Percentiles rank a stretch among this genome's conserved stretches.
Conservation (phyloP, 345 rosid species). For the Hypericum androsaemum region DNA sequence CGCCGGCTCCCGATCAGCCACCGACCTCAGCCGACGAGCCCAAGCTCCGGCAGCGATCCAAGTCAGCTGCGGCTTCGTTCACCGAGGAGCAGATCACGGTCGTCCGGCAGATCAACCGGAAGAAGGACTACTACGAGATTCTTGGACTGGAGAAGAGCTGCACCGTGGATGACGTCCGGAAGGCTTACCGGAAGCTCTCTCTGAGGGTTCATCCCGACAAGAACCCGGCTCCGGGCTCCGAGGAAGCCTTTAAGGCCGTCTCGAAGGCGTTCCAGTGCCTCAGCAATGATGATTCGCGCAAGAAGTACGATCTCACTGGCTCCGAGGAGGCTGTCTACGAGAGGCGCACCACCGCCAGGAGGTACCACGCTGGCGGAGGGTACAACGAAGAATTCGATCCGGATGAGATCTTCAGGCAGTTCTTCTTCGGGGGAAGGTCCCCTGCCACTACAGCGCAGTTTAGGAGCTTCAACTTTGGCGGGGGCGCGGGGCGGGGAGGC, state of each 20-base stretch:
- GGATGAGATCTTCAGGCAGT: constrained; percentile 87
- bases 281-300: constrained; percentile 57
- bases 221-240: constrained; percentile 90
- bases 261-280: constrained; percentile 91
- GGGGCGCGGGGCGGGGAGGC: constrained; percentile 47
- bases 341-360: constrained; percentile 31
- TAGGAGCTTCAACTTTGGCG: constrained; percentile 55
- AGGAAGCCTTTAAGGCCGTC: constrained; percentile 78
- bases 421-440: constrained; percentile 82
- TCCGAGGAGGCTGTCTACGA: constrained; percentile 63
- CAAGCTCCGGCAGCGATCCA: constrained; percentile 42
- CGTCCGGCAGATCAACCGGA: constrained; percentile 63
- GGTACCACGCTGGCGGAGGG: constrained; percentile 24
- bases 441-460: constrained; percentile 57
- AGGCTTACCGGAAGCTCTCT: constrained; percentile 77
- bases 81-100: constrained; percentile 68
- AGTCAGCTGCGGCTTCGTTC: constrained; percentile 24
- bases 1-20: background rate
- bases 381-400: constrained; percentile 76
- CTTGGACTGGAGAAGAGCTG: constrained; percentile 61
- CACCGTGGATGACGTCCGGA: constrained; percentile 70
- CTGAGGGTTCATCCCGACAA: constrained; percentile 93
- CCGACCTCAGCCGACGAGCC: constrained; percentile 35
- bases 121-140: constrained; percentile 81
- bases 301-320: constrained; percentile 63